Evolutionary conservation across 129 eudicot species (phyloP), one percentile per base, ranked within the genome.

Genomic region (Artemisia argyi): DNA sequence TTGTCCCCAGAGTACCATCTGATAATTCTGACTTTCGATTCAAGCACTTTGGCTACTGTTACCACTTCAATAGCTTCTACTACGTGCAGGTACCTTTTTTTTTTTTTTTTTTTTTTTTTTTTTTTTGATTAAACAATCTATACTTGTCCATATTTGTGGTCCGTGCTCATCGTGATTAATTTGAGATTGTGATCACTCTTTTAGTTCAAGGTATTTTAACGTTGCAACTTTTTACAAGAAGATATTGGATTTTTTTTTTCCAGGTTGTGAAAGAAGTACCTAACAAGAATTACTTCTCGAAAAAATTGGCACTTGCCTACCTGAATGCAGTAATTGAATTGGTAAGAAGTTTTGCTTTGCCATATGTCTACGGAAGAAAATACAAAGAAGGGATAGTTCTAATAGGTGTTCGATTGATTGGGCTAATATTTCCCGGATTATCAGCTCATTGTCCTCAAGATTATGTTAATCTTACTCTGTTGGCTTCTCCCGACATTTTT

Each of bases 21-120:
- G 90, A 85, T 68, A 68, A 81, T 64, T n/a, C 46, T 1, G 49
- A 65, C 71, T 24, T 56, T 76, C 4, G 5, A 68, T 80, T 66
- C 53, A 81, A 81, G 71, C 94, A 88, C 66, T 88, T 83, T 83
- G 95, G 88, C 57, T 19, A 56, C 2, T 88, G 91, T 61, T 20
- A 83, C 12, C 69, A 81, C 79, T 85, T 61, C 76, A 58, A 88
- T 28, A 73, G 82, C 84, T 61, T 75, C 48, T 85, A 88, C 70
- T 4, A 24, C 3, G 84, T 75, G 7, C 12, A 77, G 72, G 87
- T 87, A 46, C 51, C 13, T 3, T 46, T 7, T 14, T 22, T 49
- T 13, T 12, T 5, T 16, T 3, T 46, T 7, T 14, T 22, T 49
- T 13, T 12, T 5, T n/a, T n/a, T n/a, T 16, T 3, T 46, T 7